These are phyloP conservation scores for Trichoderma afroharzianum DNA, from an alignment of 2,329 filamentous ascomycete genomes.

Conservation along the genomic window DNA sequence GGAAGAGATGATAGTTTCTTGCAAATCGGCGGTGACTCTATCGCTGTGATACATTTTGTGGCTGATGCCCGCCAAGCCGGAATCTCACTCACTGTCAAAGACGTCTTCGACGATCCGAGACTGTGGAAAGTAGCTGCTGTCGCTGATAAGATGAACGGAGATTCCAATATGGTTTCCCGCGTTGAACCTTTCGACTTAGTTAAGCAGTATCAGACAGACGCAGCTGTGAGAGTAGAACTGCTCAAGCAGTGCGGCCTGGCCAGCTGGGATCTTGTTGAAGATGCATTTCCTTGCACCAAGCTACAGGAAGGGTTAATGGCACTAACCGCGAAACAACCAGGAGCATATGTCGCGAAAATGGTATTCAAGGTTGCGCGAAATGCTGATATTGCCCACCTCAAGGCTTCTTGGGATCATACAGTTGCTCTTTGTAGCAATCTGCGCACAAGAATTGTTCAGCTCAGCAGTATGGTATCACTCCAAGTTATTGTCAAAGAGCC, in stretches of 20 bases:
- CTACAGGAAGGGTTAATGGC: constrained; percentile 10
- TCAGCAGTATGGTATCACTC: background rate
- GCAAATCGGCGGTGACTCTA: constrained; percentile 18
- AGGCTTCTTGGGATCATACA: constrained; percentile 25
- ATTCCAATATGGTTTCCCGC: background rate
- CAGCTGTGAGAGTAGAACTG: background rate
- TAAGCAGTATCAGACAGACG: background rate
- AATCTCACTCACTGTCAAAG: background rate
- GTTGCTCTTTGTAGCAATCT: background rate
- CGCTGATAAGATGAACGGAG: background rate
- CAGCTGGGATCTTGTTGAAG: background rate
- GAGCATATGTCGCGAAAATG: background rate
- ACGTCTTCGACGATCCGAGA: constrained; percentile 6
- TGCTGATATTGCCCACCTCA: background rate
- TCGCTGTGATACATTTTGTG: constrained; percentile 13
- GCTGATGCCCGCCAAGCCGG: background rate
- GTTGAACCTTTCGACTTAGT: background rate
- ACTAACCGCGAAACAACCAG: background rate
- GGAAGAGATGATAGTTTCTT: constrained; percentile 18
- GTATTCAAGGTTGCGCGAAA: constrained; percentile 7
- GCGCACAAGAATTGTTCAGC: constrained; percentile 5
- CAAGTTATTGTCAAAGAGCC: background rate
- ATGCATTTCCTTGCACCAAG: background rate
- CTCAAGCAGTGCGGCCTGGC: background rate
- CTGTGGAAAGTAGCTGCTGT: background rate